A percentile compares a stretch with the other conserved stretches of the same genome.
Conservation (phyloP, 2,329 filamentous ascomycete genomes). For the Cercospora beticola region DNA sequence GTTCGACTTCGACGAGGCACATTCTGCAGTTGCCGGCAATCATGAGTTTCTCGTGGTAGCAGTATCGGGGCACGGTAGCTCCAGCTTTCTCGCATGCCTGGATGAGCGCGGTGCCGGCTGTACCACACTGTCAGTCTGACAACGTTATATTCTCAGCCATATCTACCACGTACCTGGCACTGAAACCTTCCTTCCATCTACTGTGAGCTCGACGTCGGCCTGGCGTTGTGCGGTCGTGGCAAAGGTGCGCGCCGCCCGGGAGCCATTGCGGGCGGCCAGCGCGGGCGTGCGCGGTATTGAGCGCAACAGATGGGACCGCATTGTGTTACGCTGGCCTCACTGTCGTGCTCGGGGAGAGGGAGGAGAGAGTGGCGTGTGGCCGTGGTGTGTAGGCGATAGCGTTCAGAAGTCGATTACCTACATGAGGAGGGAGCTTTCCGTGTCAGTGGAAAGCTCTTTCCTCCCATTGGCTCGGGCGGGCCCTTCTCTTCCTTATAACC, state of each 20-base stretch:
- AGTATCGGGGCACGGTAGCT: constrained; percentile 89
- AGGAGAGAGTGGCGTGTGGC: constrained; percentile 16
- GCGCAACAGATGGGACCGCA: constrained; percentile 65
- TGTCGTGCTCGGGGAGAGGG: constrained; percentile 22
- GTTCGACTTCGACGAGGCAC: constrained; percentile 98
- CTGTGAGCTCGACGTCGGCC: constrained; percentile 92
- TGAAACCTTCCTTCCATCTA: constrained; percentile 97
- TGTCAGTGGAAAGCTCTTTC: not conserved
- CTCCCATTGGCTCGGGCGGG: constrained; percentile 10
- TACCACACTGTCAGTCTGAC: constrained; percentile 31
- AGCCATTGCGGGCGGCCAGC: constrained; percentile 38
- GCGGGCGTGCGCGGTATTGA: constrained; percentile 58
- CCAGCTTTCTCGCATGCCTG: constrained; percentile 99
- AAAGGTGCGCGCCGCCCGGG: constrained; percentile 72
- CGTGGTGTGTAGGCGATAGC: constrained; percentile 12
- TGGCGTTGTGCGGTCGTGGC: constrained; percentile 73
- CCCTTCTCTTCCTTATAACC: constrained; percentile 2
- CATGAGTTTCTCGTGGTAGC: constrained; percentile 99
- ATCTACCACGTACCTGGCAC: constrained; percentile 72
- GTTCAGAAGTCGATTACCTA: constrained; percentile 1
- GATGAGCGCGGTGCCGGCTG: constrained; percentile 94
- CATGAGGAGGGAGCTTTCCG: constrained; percentile 10
- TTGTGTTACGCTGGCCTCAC: constrained; percentile 44
- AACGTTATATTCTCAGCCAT: not conserved
- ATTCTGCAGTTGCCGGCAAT: constrained; percentile 99